A percentile compares a stretch with the other conserved stretches of the same genome.
phyloP scores from a whole-genome alignment of 2,329 filamentous ascomycete species.

The Domatiomyces globalis region DNA sequence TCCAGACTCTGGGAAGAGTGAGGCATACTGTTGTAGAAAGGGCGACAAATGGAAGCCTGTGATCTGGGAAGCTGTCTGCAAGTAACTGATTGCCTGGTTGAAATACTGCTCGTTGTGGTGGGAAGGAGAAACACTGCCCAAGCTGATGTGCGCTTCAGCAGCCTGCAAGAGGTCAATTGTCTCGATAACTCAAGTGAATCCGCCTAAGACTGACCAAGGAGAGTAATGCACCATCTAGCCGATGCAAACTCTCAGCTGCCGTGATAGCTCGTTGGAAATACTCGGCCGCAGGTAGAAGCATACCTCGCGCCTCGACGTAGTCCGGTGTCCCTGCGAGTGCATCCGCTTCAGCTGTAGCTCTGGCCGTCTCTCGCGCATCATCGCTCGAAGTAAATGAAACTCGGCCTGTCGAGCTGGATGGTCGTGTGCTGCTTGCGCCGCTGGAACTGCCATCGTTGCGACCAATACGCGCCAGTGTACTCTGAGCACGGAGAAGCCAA shows the following conservation, averaged over 20 bases:
- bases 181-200: slow-evolving; percentile 8
- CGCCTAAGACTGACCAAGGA: slow-evolving; percentile 24
- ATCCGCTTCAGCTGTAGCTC: slow-evolving; percentile 24
- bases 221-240: slow-evolving; percentile 31
- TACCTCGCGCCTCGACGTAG: slow-evolving; percentile 39
- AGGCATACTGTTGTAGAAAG: slow-evolving; percentile 34
- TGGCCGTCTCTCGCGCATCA: slow-evolving; percentile 21
- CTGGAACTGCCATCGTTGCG: slow-evolving; percentile 27
- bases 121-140: slow-evolving; percentile 37
- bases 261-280: slow-evolving; percentile 36
- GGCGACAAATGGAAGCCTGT: slow-evolving; percentile 30
- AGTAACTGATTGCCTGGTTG: slow-evolving; percentile 31
- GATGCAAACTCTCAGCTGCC: slow-evolving; percentile 27
- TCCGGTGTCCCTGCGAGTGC: slow-evolving; percentile 26
- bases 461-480: slow-evolving; percentile 35
- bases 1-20: not conserved
- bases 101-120: slow-evolving; percentile 33
- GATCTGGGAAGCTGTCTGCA: slow-evolving; percentile 31
- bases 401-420: slow-evolving; percentile 5
- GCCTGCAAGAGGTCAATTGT: slow-evolving; percentile 23
- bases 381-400: slow-evolving; percentile 13
- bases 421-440: slow-evolving; percentile 21
- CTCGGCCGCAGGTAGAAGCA: slow-evolving; percentile 38
- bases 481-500: slow-evolving; percentile 40
- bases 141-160: slow-evolving; percentile 39